phyloP scores from a whole-genome alignment of 495 filamentous ascomycete genomes.

The Oidiodendron maius region DNA sequence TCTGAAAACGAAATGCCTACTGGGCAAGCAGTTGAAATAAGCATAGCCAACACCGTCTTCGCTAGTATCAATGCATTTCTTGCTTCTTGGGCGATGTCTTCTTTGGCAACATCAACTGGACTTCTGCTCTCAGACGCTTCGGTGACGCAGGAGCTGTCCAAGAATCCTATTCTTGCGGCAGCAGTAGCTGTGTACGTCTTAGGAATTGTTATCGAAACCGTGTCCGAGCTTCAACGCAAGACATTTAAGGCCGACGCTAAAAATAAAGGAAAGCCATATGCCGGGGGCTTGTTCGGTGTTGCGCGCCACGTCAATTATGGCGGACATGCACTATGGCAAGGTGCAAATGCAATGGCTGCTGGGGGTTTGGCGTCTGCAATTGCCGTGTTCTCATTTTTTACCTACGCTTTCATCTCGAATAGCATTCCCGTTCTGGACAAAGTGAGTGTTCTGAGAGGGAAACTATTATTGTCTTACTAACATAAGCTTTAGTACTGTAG shows the following conservation, averaged over 20 bases:
- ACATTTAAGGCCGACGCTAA: conserved; percentile 44
- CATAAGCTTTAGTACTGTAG: background rate
- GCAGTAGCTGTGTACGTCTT: conserved; percentile 33
- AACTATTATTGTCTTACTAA: conserved; percentile 7
- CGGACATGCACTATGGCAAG: conserved; percentile 50
- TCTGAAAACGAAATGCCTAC: conserved; percentile 38
- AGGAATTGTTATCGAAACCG: conserved; percentile 42
- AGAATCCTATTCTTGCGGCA: conserved; percentile 35
- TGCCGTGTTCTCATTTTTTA: conserved; percentile 31
- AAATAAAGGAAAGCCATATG: conserved; percentile 50
- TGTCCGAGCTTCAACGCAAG: conserved; percentile 46
- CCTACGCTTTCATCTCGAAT: conserved; percentile 38
- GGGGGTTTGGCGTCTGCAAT: conserved; percentile 40
- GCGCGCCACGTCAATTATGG: conserved; percentile 57
- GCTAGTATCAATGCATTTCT: conserved; percentile 43
- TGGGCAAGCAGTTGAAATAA: conserved; percentile 27
- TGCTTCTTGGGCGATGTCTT: conserved; percentile 33
- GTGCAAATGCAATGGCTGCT: conserved; percentile 41
- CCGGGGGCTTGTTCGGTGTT: conserved; percentile 42
- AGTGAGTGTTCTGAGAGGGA: conserved; percentile 38
- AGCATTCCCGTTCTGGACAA: conserved; percentile 42
- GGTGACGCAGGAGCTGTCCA: background rate
- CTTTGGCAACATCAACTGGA: conserved; percentile 15
- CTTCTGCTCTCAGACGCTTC: background rate
- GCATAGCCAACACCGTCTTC: conserved; percentile 37